These are phyloP conservation scores for Solanum hybrid DNA, from an alignment of 305 asterid genomes.

Conservation along the genomic window DNA sequence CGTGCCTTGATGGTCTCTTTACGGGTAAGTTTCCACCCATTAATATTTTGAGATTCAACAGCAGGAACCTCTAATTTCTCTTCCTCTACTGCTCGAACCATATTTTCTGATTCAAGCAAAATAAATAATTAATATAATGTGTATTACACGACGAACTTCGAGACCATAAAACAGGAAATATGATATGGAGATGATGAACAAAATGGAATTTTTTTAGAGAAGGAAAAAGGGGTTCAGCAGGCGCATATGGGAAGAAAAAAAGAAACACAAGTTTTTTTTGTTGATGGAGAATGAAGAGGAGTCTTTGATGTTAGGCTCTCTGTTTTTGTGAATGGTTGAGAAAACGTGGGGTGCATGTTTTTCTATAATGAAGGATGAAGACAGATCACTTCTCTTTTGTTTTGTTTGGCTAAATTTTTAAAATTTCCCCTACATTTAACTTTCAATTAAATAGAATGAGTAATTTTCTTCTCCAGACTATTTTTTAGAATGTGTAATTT, in stretches of 20 bases:
- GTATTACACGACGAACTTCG: neutral
- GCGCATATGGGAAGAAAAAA: neutral
- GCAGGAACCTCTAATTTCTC: constrained; percentile 24
- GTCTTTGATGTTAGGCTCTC: neutral
- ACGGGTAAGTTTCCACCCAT: constrained; percentile 18
- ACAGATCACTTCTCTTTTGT: constrained; percentile 4
- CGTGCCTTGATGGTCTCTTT: constrained; percentile 26
- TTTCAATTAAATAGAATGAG: neutral
- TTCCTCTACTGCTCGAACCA: constrained; percentile 42
- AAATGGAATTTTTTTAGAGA: neutral
- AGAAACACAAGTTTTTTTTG: neutral
- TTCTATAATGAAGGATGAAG: constrained; percentile 12
- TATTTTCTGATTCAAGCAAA: constrained; percentile 9
- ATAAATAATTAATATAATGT: neutral
- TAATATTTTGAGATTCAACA: constrained; percentile 20
- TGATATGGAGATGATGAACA: neutral
- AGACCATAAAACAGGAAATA: neutral
- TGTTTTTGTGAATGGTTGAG: constrained; percentile 17
- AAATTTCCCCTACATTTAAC: neutral
- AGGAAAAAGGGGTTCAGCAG: neutral
- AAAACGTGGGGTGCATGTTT: constrained; percentile 37
- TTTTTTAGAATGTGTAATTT: neutral
- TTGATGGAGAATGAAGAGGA: neutral
- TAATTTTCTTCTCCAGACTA: neutral
- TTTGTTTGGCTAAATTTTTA: neutral